Conservation (phyloP, 805 yeast species). For the Saccharomycopsis sp. region DNA sequence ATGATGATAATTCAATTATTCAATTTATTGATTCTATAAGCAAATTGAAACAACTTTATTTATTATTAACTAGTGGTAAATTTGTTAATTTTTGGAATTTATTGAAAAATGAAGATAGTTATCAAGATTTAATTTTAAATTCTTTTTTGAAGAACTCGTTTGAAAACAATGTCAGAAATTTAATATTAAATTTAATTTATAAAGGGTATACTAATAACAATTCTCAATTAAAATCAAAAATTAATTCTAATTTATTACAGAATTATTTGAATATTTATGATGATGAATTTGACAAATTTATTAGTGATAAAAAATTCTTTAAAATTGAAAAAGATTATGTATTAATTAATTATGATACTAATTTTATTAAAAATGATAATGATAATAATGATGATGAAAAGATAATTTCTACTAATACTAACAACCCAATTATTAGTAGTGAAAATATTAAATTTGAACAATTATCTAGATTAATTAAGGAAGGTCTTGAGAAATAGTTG, state of each 20-base stretch:
- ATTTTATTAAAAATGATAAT: constrained; percentile 8
- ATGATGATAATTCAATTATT: constrained; percentile 6
- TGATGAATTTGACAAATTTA: constrained; percentile 13
- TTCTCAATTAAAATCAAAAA: constrained; percentile 12
- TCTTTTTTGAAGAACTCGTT: constrained; percentile 15
- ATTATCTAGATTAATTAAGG: constrained; percentile 20
- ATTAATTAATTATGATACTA: constrained; percentile 16
- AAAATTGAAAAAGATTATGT: constrained; percentile 8
- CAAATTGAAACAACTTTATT: constrained; percentile 16
- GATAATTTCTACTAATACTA: constrained; percentile 9
- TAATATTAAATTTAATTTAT: constrained; percentile 15
- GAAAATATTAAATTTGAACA: constrained; percentile 20
- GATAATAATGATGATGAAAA: background rate
- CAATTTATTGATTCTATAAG: constrained; percentile 15
- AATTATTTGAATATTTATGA: constrained; percentile 19
- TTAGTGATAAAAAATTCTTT: constrained; percentile 9
- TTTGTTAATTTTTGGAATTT: constrained; percentile 19
- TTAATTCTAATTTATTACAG: constrained; percentile 16
- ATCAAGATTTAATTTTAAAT: constrained; percentile 19
- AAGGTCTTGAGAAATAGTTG: constrained; percentile 9
- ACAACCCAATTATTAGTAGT: constrained; percentile 15
- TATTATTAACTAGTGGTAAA: constrained; percentile 16
- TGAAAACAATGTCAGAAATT: constrained; percentile 13
- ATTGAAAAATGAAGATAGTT: constrained; percentile 15
- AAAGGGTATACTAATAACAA: constrained; percentile 18